These are phyloP conservation scores for Thalassiosira oceanica DNA, from an alignment of 352 stramenopile genomes.

Conservation along the genomic window DNA sequence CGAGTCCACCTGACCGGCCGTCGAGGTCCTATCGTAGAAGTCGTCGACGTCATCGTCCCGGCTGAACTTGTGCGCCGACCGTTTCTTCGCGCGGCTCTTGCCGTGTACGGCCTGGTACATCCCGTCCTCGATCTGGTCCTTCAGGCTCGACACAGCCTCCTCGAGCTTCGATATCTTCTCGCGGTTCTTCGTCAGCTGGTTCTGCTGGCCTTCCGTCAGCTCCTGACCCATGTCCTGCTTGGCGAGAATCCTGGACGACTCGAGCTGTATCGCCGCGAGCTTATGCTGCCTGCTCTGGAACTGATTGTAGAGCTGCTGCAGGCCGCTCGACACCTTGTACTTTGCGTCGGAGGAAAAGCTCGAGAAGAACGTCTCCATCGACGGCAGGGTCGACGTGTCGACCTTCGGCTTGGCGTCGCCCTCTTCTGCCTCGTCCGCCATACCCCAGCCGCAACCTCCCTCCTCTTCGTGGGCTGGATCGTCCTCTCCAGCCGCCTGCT, in stretches of 20 bases:
- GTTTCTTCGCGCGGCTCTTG: constrained; percentile 10
- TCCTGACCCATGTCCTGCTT: constrained; percentile 51
- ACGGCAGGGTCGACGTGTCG: constrained; percentile 24
- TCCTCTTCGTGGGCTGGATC: constrained; percentile 1
- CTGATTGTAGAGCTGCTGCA: constrained; percentile 36
- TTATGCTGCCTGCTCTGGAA: constrained; percentile 54
- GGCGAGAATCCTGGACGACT: constrained; percentile 57
- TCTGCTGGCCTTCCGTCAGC: constrained; percentile 61
- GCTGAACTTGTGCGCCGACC: constrained; percentile 7
- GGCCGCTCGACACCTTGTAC: constrained; percentile 18
- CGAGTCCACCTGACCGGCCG: constrained; percentile 50
- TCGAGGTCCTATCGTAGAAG: constrained; percentile 63
- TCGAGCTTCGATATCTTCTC: constrained; percentile 41
- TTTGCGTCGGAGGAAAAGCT: background rate
- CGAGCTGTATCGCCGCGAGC: constrained; percentile 54
- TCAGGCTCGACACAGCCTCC: constrained; percentile 28
- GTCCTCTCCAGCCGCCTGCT: background rate
- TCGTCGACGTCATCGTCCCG: constrained; percentile 57
- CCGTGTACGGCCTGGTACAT: constrained; percentile 19
- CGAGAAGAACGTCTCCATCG: constrained; percentile 42
- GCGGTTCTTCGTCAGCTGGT: constrained; percentile 56
- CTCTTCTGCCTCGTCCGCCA: constrained; percentile 9
- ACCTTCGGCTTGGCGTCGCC: constrained; percentile 6
- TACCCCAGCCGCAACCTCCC: constrained; percentile 35
- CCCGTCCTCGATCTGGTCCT: constrained; percentile 32